phyloP scores from a whole-genome alignment of 441 rosid genomes.

The Breynia disticha region DNA sequence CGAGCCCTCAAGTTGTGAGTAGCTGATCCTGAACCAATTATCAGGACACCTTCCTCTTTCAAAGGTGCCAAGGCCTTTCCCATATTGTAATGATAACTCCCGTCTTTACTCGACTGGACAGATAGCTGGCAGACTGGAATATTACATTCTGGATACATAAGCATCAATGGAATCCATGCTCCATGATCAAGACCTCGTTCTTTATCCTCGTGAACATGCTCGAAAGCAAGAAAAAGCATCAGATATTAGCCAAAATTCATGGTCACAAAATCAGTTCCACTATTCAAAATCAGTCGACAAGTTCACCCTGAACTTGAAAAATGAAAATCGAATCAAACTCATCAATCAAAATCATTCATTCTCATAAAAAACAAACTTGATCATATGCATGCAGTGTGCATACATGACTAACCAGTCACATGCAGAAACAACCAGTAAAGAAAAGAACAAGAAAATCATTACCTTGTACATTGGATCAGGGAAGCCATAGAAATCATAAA shows the following conservation, averaged over 20 bases:
- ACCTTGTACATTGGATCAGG: conserved; percentile 75
- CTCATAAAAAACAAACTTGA: neutral
- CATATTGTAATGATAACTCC: conserved; percentile 64
- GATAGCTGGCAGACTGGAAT: conserved; percentile 85
- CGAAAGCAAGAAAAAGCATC: conserved; percentile 9
- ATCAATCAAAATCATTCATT: neutral
- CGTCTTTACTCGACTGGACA: conserved; percentile 49
- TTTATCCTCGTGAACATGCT: conserved; percentile 48
- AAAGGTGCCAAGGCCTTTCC: conserved; percentile 79
- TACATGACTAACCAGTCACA: too few relatives aligned
- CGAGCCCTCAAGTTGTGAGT: conserved; percentile 63
- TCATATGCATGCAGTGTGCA: neutral
- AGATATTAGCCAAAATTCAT: neutral
- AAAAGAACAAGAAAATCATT: neutral
- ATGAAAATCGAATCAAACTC: neutral
- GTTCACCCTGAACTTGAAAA: too few relatives aligned
- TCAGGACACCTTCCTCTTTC: conserved; percentile 73
- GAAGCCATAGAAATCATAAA: conserved; percentile 70
- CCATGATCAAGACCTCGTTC: conserved; percentile 86
- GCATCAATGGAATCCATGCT: conserved; percentile 87
- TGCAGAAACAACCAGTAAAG: too few relatives aligned
- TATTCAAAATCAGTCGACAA: too few relatives aligned
- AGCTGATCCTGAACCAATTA: conserved; percentile 77
- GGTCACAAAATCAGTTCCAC: too few relatives aligned
- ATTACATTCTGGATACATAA: conserved; percentile 88